Conservation (phyloP, 129 eudicot species). For the Ambrosia trifida region DNA sequence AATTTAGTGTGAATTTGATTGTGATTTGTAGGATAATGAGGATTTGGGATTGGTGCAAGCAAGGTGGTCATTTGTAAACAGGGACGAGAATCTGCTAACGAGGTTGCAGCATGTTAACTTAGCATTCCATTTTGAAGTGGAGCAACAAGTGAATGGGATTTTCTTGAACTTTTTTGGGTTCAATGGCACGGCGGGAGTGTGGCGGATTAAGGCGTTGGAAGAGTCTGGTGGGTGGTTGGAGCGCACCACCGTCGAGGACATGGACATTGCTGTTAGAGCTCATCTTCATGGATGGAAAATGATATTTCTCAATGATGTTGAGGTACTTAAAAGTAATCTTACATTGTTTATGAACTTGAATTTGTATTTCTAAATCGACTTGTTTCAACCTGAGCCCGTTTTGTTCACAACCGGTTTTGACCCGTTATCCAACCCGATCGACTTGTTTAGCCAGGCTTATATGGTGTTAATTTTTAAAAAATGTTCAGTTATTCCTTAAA, state of each 20-base stretch:
- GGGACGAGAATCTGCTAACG: constrained; percentile 81
- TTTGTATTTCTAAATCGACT: neutral
- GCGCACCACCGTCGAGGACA: constrained; percentile 94
- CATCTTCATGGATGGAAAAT: constrained; percentile 98
- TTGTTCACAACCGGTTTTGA: neutral
- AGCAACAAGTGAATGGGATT: constrained; percentile 92
- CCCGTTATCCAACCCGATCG: neutral
- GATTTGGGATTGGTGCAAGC: constrained; percentile 90
- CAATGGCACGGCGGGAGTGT: constrained; percentile 96
- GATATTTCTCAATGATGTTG: constrained; percentile 84
- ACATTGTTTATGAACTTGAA: neutral
- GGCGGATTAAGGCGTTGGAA: constrained; percentile 93
- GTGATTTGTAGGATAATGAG: constrained; percentile 64
- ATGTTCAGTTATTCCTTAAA: neutral
- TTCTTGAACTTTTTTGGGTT: constrained; percentile 85
- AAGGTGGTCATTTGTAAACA: constrained; percentile 96
- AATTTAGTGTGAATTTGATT: neutral
- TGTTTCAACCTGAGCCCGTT: neutral
- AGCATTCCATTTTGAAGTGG: constrained; percentile 94
- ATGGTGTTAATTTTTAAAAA: too few relatives aligned
- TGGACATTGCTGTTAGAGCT: constrained; percentile 97
- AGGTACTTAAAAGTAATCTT: constrained; percentile 42
- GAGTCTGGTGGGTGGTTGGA: constrained; percentile 98
- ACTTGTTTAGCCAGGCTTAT: too few relatives aligned
- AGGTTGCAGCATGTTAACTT: constrained; percentile 82